These are phyloP conservation scores for Leishmania lainsoni DNA, from an alignment of 208 protist genomes.

Conservation along the genomic window DNA sequence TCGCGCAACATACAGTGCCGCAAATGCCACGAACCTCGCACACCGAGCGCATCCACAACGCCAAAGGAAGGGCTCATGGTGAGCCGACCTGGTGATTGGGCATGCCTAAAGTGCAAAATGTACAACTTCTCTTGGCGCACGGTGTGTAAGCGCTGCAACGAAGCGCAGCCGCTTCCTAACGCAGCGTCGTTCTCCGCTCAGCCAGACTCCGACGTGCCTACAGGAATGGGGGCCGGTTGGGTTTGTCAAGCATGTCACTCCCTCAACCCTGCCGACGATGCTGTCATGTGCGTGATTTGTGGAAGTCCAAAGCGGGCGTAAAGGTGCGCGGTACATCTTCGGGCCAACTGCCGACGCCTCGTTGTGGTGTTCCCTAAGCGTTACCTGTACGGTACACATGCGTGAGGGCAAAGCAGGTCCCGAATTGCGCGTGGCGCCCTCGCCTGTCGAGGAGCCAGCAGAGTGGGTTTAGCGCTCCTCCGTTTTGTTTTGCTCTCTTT, in stretches of 20 bases:
- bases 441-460: not conserved
- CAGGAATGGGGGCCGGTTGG: constrained; percentile 8
- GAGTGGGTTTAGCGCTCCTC: not conserved
- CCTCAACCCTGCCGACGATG: constrained; percentile 16
- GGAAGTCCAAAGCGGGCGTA: constrained; percentile 7
- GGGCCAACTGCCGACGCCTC: not conserved
- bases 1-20: constrained; percentile 43
- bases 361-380: not conserved
- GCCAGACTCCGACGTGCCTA: not conserved
- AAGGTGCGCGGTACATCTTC: not conserved
- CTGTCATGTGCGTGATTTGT: constrained; percentile 21
- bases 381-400: not conserved
- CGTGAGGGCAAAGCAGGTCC: not conserved
- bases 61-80: not conserved
- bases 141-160: constrained; percentile 34
- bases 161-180: not conserved
- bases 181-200: not conserved
- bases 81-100: constrained; percentile 29
- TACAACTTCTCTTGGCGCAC: constrained; percentile 39
- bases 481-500: not conserved
- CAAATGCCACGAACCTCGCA: constrained; percentile 22
- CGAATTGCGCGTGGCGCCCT: not conserved
- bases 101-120: constrained; percentile 28
- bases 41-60: not conserved
- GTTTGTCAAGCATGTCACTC: constrained; percentile 32